Conservation (phyloP, 805 yeast genomes). For the Kuraishia cidri region DNA sequence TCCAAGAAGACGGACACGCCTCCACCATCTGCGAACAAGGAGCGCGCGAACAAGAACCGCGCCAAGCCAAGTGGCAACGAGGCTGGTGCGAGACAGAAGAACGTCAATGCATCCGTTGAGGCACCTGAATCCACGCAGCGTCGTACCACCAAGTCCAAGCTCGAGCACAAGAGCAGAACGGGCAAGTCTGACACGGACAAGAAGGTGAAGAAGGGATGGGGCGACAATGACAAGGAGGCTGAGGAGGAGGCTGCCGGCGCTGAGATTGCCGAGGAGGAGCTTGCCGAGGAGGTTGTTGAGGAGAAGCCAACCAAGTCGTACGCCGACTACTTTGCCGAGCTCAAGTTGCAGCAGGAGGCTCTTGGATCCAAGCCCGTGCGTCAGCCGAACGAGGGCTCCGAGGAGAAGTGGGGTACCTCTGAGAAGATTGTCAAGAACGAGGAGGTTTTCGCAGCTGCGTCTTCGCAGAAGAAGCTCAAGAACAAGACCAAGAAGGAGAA, state of each 20-base stretch:
- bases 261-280: conserved; percentile 27
- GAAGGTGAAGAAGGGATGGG: conserved; percentile 84
- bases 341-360: conserved; percentile 33
- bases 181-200: conserved; percentile 80
- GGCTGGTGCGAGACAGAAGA: conserved; percentile 71
- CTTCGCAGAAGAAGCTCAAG: conserved; percentile 60
- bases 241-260: conserved; percentile 55
- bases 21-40: conserved; percentile 74
- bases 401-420: conserved; percentile 40
- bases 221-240: conserved; percentile 67
- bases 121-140: conserved; percentile 40
- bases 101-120: conserved; percentile 58
- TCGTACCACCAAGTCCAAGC: conserved; percentile 42
- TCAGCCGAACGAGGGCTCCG: conserved; percentile 52
- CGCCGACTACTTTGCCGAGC: conserved; percentile 79
- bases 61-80: conserved; percentile 77
- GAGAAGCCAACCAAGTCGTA: conserved; percentile 59
- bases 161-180: conserved; percentile 83
- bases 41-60: conserved; percentile 67
- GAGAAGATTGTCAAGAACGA: conserved; percentile 59
- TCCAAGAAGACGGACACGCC: conserved; percentile 82
- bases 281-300: conserved; percentile 32
- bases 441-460: conserved; percentile 49
- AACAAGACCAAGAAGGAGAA: conserved; percentile 77
- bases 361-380: conserved; percentile 27